These are phyloP conservation scores for Carex littledalei DNA, from an alignment of 176 grass and related monocot genomes.

Conservation along the genomic window DNA sequence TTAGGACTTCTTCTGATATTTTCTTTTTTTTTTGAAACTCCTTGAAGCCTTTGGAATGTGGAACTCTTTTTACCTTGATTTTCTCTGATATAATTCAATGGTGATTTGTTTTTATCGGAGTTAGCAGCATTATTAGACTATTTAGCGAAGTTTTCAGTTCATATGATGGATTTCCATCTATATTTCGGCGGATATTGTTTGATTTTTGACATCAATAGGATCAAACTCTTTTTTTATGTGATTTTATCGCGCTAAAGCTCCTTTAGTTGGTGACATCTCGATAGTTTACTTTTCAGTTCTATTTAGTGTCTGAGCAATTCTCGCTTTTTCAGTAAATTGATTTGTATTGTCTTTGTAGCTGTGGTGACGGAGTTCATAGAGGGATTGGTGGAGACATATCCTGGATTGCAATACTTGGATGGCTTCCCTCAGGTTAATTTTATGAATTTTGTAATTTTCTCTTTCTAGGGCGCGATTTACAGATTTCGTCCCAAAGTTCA, in stretches of 20 bases:
- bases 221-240: background rate
- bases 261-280: background rate
- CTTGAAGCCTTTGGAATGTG: background rate
- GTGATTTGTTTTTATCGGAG: no score
- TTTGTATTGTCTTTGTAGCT: slow-evolving; percentile 37
- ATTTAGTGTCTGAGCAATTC: background rate
- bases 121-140: background rate
- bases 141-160: background rate
- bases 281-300: slow-evolving; percentile 21
- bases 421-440: slow-evolving; percentile 77
- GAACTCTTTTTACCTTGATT: background rate
- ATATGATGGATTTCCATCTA: background rate
- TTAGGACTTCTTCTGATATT: background rate
- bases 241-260: background rate
- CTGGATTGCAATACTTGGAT: slow-evolving; percentile 88
- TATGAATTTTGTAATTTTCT: slow-evolving; percentile 11
- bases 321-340: background rate
- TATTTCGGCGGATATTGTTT: background rate
- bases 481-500: background rate
- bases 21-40: background rate
- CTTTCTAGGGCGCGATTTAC: background rate
- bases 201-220: slow-evolving; percentile 1
- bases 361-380: slow-evolving; percentile 97
- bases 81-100: background rate
- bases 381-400: slow-evolving; percentile 97